Base-by-base conservation (phyloP, 139 green algal genomes). In the Coelastrella sp. region DNA sequence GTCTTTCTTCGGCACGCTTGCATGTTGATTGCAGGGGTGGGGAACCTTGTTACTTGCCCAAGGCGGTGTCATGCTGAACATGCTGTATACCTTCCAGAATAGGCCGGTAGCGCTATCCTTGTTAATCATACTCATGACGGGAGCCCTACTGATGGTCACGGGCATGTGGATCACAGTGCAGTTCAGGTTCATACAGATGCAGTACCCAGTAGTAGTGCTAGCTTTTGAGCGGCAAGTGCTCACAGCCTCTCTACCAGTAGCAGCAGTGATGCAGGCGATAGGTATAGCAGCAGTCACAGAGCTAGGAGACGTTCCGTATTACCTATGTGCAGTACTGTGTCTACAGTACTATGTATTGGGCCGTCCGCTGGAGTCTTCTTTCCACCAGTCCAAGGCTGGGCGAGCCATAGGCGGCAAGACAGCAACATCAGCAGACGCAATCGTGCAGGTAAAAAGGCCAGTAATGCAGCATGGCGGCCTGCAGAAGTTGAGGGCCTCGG, bases 161-260 rank as follows among this genome's bases (percentile, higher is more conserved):
- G 94, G 92, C 61, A 94, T 94, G 60, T 99, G 98, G 98, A 94
- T 92, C 6, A 97, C 96, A 7, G 82, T 99, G 80, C 97, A 99
- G 93, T 99, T 99, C 93, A 95, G 94, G 47, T 99, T 96, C 92
- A 90, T 99, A 17, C 87, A 98, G 87, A 88, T 97, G 87, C 95
- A 97, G 83, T 95, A 99, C 90, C 97, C 97, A 6, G 92, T 93
- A 17, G 93, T 98, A n/a, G 94, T 96, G 8, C 86, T 99, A n/a
- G 95, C 96, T 3, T 96, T 98, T 88, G 98, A 99, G 86, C 95
- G 96, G 76, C 93, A 97, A 61, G 93, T 99, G 22, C 83, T 99
- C 3, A 94, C 93, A 0, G 92, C 87, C 16, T 92, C 89, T n/a
- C 83, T 98, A 47, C 94, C 96, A 13, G 90, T 97, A 13, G 94